Percentiles rank a stretch among this genome's conserved stretches.
These are phyloP conservation scores for Termitomyces titanicus DNA, from an alignment of 768 basidiomycete genomes.

Conservation along the genomic window DNA sequence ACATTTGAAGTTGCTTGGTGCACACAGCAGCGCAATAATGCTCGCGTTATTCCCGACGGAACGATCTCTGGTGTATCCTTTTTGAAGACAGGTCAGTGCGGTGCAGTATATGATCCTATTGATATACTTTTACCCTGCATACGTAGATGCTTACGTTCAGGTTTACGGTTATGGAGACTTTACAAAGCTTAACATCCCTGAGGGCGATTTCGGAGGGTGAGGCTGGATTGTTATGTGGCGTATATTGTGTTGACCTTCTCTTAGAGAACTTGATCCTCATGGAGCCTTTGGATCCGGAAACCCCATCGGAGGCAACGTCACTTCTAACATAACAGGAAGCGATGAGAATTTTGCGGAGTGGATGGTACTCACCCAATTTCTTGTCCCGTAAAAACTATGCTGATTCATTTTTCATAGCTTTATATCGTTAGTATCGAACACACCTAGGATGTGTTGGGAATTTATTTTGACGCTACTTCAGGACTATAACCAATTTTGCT, in stretches of 20 bases:
- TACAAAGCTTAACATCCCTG: conserved; percentile 35
- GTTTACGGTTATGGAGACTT: conserved; percentile 40
- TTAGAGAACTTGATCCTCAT: conserved; percentile 42
- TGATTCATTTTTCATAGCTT: conserved; percentile 16
- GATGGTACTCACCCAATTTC: conserved; percentile 29
- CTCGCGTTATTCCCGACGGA: conserved; percentile 42
- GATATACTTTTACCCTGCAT: neutral
- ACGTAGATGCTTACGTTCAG: conserved; percentile 36
- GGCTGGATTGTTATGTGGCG: neutral
- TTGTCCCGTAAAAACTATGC: neutral
- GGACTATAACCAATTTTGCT: conserved; percentile 35
- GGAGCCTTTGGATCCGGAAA: conserved; percentile 38
- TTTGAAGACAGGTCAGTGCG: conserved; percentile 32
- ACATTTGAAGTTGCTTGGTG: conserved; percentile 45
- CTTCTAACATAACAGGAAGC: conserved; percentile 36
- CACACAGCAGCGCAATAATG: conserved; percentile 39
- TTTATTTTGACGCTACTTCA: conserved; percentile 4
- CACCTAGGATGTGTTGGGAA: neutral
- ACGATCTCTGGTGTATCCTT: conserved; percentile 37
- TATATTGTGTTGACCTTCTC: neutral
- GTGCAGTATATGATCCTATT: neutral
- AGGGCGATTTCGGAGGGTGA: conserved; percentile 38
- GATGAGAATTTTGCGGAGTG: conserved; percentile 37
- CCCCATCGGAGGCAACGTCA: conserved; percentile 44
- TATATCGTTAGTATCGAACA: conserved; percentile 24